These are phyloP conservation scores for Diaporthe vexans DNA, from an alignment of 2,329 filamentous ascomycete genomes.

Conservation along the genomic window DNA sequence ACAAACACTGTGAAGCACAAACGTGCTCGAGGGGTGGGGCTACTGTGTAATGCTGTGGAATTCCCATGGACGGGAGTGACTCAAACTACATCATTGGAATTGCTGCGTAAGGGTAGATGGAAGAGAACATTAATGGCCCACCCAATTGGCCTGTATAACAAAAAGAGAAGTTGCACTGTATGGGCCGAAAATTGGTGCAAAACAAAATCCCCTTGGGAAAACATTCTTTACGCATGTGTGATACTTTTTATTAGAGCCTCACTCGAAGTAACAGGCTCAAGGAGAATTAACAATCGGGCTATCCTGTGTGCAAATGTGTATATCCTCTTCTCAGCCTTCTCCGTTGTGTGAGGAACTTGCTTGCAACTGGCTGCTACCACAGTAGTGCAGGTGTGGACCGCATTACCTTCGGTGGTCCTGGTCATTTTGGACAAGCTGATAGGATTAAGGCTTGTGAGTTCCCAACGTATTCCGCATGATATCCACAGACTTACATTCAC, in stretches of 20 bases:
- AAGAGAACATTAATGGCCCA: neutral
- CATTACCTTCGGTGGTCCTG: too few relatives aligned
- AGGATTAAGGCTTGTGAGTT: too few relatives aligned
- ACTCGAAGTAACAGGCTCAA: too few relatives aligned
- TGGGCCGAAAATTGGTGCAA: neutral
- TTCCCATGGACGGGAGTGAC: neutral
- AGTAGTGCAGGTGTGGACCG: too few relatives aligned
- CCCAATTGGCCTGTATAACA: neutral
- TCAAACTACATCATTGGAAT: neutral
- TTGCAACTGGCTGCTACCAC: neutral
- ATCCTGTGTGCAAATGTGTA: neutral
- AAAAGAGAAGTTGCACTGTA: neutral
- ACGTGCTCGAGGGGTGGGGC: neutral
- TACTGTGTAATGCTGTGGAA: neutral
- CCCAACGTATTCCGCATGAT: too few relatives aligned
- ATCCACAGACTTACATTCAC: neutral
- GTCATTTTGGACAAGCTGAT: too few relatives aligned
- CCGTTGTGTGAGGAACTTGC: neutral
- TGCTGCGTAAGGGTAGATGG: neutral
- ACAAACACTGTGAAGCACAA: neutral
- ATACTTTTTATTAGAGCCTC: neutral
- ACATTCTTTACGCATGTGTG: neutral
- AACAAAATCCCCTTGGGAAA: neutral
- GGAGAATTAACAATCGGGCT: neutral
- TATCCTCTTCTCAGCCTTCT: neutral